Evolutionary conservation across 2,329 filamentous ascomycete genomes (phyloP).

Genomic region (Alternaria ventricosa): DNA sequence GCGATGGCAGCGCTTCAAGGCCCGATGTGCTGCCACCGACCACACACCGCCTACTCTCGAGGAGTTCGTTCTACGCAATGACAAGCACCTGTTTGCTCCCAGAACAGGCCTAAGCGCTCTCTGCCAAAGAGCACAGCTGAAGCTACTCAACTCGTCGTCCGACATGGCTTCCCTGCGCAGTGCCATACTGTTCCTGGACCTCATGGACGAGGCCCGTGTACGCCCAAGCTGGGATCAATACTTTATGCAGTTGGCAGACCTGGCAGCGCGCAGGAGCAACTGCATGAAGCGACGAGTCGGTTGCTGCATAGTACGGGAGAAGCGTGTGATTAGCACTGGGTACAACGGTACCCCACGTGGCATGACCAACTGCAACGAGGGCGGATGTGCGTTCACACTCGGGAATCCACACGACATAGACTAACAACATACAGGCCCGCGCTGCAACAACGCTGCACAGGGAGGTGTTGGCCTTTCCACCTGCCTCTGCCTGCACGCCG

Average conservation of each 20-base stretch:
- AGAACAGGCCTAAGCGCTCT: conserved; percentile 72
- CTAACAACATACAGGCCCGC: conserved; percentile 52
- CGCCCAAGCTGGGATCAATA: conserved; percentile 95
- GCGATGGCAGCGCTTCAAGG: conserved; percentile 80
- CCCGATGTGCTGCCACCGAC: conserved; percentile 59
- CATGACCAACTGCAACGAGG: conserved; percentile 87
- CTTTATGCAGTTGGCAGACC: conserved; percentile 94
- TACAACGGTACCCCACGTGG: conserved; percentile 98
- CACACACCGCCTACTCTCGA: conserved; percentile 62
- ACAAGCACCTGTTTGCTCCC: conserved; percentile 76
- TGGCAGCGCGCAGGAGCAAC: conserved; percentile 89
- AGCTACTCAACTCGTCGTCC: conserved; percentile 82
- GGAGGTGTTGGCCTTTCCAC: conserved; percentile 79
- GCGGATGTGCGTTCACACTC: conserved; percentile 69
- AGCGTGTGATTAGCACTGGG: conserved; percentile 89
- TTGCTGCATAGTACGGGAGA: conserved; percentile 86
- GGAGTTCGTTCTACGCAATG: conserved; percentile 68
- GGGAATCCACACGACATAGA: not conserved
- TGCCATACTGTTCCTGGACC: conserved; percentile 75
- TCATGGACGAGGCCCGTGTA: conserved; percentile 78
- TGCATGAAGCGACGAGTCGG: conserved; percentile 98
- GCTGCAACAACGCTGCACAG: conserved; percentile 79
- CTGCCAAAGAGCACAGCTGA: conserved; percentile 80
- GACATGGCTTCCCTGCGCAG: conserved; percentile 74
- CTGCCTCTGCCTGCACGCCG: conserved; percentile 95